phyloP scores from a whole-genome alignment of 306 rosid genomes.

The Quercus alba region DNA sequence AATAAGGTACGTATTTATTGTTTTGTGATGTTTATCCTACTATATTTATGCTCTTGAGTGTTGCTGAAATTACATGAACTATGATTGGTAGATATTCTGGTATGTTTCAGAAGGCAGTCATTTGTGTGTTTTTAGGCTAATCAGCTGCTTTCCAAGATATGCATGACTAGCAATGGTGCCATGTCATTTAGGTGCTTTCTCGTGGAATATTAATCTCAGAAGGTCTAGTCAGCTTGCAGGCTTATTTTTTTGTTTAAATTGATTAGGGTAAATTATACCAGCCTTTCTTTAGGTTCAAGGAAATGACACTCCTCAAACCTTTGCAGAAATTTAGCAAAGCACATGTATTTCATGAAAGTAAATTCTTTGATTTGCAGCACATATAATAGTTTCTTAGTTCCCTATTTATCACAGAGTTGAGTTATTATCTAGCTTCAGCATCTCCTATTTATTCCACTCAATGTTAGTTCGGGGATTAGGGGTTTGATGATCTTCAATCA shows the following conservation, averaged over 20 bases:
- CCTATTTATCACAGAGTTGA: neutral
- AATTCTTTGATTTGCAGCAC: neutral
- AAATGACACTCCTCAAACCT: too few relatives aligned
- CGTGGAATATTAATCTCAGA: neutral
- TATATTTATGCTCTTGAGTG: neutral
- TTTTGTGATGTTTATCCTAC: slow-evolving; percentile 7
- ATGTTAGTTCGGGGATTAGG: too few relatives aligned
- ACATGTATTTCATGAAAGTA: neutral
- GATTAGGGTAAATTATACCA: too few relatives aligned
- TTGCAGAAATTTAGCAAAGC: too few relatives aligned
- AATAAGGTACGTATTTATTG: slow-evolving; percentile 55
- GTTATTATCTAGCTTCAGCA: neutral
- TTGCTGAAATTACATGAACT: slow-evolving; percentile 1
- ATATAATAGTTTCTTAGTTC: neutral
- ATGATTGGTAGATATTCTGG: neutral
- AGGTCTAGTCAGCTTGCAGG: neutral
- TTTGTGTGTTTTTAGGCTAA: slow-evolving; percentile 8
- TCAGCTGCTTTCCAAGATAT: slow-evolving; percentile 7
- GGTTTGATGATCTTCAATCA: too few relatives aligned
- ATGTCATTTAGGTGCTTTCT: slow-evolving; percentile 4
- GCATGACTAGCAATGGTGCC: neutral
- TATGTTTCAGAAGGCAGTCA: slow-evolving; percentile 6
- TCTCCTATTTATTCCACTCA: too few relatives aligned
- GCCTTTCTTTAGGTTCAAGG: too few relatives aligned
- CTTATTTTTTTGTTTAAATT: neutral